Base-by-base conservation (phyloP, 2,329 filamentous ascomycete species). In the Fusarium oligoseptatum region DNA sequence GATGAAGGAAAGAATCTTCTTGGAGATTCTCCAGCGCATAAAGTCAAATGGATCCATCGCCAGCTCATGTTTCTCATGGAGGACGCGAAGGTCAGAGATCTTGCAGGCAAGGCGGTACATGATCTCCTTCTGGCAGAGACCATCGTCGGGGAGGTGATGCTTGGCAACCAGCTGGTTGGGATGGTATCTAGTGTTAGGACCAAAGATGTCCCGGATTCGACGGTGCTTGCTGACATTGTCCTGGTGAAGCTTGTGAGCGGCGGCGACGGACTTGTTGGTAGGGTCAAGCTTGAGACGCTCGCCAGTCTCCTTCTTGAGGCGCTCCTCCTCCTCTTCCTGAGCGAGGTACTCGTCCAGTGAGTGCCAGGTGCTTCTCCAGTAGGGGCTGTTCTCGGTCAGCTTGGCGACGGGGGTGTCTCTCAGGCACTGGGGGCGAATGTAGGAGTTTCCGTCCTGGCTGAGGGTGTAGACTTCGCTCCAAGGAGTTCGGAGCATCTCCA, bases 1-100 rank as follows among this genome's bases (percentile, higher is more conserved):
- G 2, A 66, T 15, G 3, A 60, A 57, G 0, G 67, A 61, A 6
- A 62, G 32, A 11, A 75, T 45, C 34, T 78, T 77, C 9, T 65
- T 60, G 8, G 66, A 62, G 29, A 83, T 71, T 22, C 82, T 76
- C 83, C 82, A 84, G 20, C 83, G 77, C 45, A 84, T 72, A 58
- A 85, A 85, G 67, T 84, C 80, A 64, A 79, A 83, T 0, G 83
- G 81, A 9, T 83, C 79, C 83, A 85, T 85, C 0, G 37, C 27
- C 2, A 85, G 71, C 27, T 81, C 64, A 6, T 76, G 68, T 7
- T 57, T 70, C 1, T 69, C 55, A 5, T 75, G 66, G 1, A 85
- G 71, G 6, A 77, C 66, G 7, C 74, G 64, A 1, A 84, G 70
- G 17, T 83, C 82, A 0, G 78, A 77, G 5, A 84, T 65, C 34